Base-by-base conservation (phyloP, 306 rosid genomes). In the Vigna mungo region DNA sequence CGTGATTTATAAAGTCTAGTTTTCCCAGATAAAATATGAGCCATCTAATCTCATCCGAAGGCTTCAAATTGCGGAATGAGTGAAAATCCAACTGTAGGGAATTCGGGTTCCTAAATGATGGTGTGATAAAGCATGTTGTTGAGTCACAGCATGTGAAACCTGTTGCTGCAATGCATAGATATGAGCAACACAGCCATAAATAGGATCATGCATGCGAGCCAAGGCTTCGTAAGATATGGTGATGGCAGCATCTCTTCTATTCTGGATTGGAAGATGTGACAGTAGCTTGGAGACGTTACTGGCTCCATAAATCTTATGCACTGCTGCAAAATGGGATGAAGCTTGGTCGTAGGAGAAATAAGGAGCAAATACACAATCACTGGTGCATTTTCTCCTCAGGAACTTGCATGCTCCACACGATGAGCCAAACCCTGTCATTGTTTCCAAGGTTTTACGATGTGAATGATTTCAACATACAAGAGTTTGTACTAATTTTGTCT, bases 371-470 rank as follows among this genome's bases (percentile, higher is more conserved):
- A 92, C 86, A 82, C 97, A 92, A 44, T 82, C 90, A 70, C 16
- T 56, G 0, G 88, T 73, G 85, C 97, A 90, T 77, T 89, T 92
- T 89, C 97, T 85, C 85, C 97, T 85, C 15, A 92, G 82, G 76
- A 92, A 90, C 83, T 89, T 92, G 92, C 97, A 92, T 72, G 97
- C 96, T 78, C 97, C 97, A 81, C 97, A 92, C 60, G 97, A 92
- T 72, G 92, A 81, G 51, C 96, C 86, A 49, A 74, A 59, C 62
- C 97, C 92, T 80, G 89, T 87, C 97, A 86, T 87, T 84, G 69
- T 85, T 85, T 64, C 13, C 16, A 79, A 64, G 53, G 74, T 73
- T 73, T 62, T 84, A 51, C 68, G 58, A 36, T 82, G 81, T 62
- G 75, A 20, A 61, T 74, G 87, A 54, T 74, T 64, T 61, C 69